Evolutionary conservation across 2,329 filamentous ascomycete species (phyloP), one percentile per base, ranked within the genome.

Genomic region (Fusarium camptoceras): DNA sequence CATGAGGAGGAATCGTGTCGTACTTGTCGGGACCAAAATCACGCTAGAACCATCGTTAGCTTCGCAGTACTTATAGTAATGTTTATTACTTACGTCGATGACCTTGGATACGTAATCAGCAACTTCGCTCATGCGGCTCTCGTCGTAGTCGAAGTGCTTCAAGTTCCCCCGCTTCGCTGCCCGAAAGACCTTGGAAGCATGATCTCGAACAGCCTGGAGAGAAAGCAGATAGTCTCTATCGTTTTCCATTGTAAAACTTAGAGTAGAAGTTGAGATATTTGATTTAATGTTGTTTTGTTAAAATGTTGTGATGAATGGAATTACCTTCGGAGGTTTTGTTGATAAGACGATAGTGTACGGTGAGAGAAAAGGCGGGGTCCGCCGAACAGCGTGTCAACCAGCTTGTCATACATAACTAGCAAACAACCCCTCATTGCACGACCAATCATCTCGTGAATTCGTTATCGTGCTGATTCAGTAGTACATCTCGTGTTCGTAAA

Each of bases 1-100:
- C 87, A 66, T 88, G 86, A 12, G 85, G 84, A 0, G 86, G 86
- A 53, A 88, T 88, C 1, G 78, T 73, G 50, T 82, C 61, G 67
- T 77, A 84, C 20, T 76, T 79, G 63, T 84, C 79, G 1, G 84
- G 84, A 0, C 84, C 84, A 64, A 84, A 86, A 67, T 86, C 84
- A 20, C 84, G 82, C 84, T 86, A 34, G 2, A n/a, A 2, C 1
- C 3, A 14, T 6, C 0, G 1, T 62, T 1, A 55, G 34, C 20
- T 28, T n/a, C 0, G 2, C 1, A 3, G 0, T 18, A 1, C 14
- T 11, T 9, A 1, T 10, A 3, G 7, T 2, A 1, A 8, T 56
- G 1, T 11, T 9, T 14, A 8, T 7, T n/a, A 14, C 62, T 49
- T 0, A 84, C 83, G 63, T 81, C 76, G 27, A 85, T 85, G 20